Base-by-base conservation (phyloP, 345 rosid genomes). In the Pugionium dolabratum region DNA sequence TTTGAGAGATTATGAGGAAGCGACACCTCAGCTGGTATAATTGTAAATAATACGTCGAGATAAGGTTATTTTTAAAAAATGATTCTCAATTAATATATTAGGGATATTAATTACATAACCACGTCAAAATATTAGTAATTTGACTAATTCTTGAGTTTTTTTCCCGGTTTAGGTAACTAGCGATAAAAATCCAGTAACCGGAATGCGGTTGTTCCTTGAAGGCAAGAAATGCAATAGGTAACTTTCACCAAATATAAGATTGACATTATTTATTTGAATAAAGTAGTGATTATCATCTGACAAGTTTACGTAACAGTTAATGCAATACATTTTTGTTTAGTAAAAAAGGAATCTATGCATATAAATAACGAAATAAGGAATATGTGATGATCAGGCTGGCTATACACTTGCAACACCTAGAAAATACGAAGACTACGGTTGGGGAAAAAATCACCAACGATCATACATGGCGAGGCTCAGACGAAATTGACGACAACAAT, bases 181-280 rank as follows among this genome's bases (percentile, higher is more conserved):
- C 31, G 88, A 81, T 56, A 80, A 64, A 50, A 81, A 59, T 8
- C 91, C 97, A 2, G 84, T 90, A 35, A 90, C 93, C 0, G 99
- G 99, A 53, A 74, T 94, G 76, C 83, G 99, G 36, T 63, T 94
- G 37, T 94, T 76, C 51, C 92, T 94, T 0, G 99, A 94, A 69
- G 97, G 99, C 76, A 90, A 76, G 86, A 90, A 90, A 79, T 80
- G 86, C 85, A 86, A 90, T 70, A 84, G 96, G 95, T 90, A 83
- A 6, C 47, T 25, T 54, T 6, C 9, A 56, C 51, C 44, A 47
- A 63, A 18, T 26, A 18, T n/a, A 25, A 11, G 5, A 7, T 32
- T 52, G 39, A 48, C 25, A 49, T 10, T 49, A 36, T 36, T 29
- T 28, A 1, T 48, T 27, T 29, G 18, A 18, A 18, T 18, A 18